These are phyloP conservation scores for Glycine latifolia DNA, from an alignment of 306 rosid species.

Conservation along the genomic window DNA sequence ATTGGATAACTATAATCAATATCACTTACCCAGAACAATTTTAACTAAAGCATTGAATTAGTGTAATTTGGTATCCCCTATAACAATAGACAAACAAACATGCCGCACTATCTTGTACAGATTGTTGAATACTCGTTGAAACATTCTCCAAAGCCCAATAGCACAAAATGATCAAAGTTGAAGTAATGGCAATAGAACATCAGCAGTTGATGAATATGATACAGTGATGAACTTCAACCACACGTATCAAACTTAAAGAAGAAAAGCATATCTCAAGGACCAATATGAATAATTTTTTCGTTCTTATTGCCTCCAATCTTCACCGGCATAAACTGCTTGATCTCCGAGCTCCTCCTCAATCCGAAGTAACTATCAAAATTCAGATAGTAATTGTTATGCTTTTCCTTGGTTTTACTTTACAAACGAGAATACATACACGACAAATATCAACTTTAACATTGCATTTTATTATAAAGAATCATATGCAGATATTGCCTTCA, in stretches of 20 bases:
- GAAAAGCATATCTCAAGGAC: slow-evolving; percentile 40
- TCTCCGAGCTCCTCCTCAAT: slow-evolving; percentile 98
- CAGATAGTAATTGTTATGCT: slow-evolving; percentile 39
- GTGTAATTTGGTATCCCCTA: neutral
- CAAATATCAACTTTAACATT: neutral
- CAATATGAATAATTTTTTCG: slow-evolving; percentile 38
- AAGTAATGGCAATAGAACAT: neutral
- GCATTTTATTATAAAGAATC: neutral
- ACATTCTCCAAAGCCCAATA: slow-evolving; percentile 28
- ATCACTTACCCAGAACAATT: slow-evolving; percentile 6
- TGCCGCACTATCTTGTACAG: slow-evolving; percentile 31
- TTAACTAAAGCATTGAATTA: neutral
- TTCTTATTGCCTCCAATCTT: slow-evolving; percentile 72
- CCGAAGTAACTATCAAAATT: slow-evolving; percentile 79
- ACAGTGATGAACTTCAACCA: slow-evolving; percentile 45
- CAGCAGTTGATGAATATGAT: slow-evolving; percentile 36
- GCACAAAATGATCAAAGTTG: slow-evolving; percentile 14
- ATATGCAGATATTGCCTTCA: neutral
- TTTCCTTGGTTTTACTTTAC: slow-evolving; percentile 1
- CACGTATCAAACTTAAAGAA: slow-evolving; percentile 28
- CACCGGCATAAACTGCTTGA: slow-evolving; percentile 80
- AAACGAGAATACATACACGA: neutral
- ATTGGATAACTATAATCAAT: neutral
- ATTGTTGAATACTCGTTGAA: slow-evolving; percentile 28
- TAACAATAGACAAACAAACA: slow-evolving; percentile 22